Evolutionary conservation across 345 rosid species (phyloP).

Genomic region (Aurinia saxatilis): DNA sequence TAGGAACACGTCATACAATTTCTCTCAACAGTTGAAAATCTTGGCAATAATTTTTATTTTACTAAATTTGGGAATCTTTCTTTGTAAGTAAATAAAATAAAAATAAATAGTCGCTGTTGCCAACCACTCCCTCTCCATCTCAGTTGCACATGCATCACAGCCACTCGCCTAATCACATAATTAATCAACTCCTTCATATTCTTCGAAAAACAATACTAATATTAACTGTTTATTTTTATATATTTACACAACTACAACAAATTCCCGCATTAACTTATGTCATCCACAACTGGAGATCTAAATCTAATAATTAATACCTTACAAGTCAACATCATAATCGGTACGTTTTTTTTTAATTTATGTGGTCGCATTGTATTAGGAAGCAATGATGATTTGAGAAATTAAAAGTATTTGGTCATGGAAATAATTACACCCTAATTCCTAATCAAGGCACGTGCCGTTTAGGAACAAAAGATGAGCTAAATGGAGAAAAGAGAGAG

Average conservation of each 20-base stretch:
- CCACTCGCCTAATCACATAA: constrained; percentile 1
- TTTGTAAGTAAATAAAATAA: background rate
- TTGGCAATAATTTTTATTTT: constrained; percentile 15
- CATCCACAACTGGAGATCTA: background rate
- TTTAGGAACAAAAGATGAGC: background rate
- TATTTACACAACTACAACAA: background rate
- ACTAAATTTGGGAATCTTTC: constrained; percentile 6
- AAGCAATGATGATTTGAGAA: constrained; percentile 11
- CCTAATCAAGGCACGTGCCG: constrained; percentile 14
- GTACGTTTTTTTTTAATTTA: background rate
- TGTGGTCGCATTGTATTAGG: background rate
- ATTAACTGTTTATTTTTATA: background rate
- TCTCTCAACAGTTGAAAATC: background rate
- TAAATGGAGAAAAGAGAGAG: background rate
- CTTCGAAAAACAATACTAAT: background rate
- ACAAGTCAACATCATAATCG: background rate
- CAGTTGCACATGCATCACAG: constrained; percentile 21
- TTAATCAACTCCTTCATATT: background rate
- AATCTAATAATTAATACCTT: background rate
- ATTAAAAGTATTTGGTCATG: background rate
- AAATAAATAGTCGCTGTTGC: constrained; percentile 14
- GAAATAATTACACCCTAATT: constrained; percentile 12
- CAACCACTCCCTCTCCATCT: constrained; percentile 12
- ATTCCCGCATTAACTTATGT: background rate
- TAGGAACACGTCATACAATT: background rate